These are phyloP conservation scores for Ashbya aceris DNA, from an alignment of 1,139 yeast genomes.

Conservation along the genomic window DNA sequence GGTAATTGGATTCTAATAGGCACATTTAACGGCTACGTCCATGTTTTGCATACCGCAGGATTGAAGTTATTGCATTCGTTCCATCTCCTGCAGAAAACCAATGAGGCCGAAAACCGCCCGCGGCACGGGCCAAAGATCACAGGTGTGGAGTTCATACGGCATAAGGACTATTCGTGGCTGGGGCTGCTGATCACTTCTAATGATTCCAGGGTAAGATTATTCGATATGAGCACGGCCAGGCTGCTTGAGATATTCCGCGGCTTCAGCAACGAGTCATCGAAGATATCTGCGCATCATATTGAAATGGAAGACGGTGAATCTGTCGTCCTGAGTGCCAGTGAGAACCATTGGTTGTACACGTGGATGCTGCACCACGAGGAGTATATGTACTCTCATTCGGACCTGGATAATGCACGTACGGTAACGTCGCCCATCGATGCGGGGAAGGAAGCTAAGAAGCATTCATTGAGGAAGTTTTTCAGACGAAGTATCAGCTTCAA, in stretches of 20 bases:
- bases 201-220: slow-evolving; percentile 68
- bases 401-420: neutral
- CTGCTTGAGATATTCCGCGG: slow-evolving; percentile 70
- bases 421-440: neutral
- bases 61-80: slow-evolving; percentile 46
- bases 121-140: slow-evolving; percentile 42
- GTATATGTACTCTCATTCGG: neutral
- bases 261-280: slow-evolving; percentile 56
- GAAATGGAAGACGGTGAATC: slow-evolving; percentile 10
- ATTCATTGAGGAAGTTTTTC: neutral
- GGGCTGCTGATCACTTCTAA: slow-evolving; percentile 56
- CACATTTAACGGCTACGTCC: slow-evolving; percentile 68
- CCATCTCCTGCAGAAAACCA: slow-evolving; percentile 37
- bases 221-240: slow-evolving; percentile 46
- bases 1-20: slow-evolving; percentile 65
- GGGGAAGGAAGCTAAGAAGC: neutral
- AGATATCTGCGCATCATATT: slow-evolving; percentile 45
- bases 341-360: slow-evolving; percentile 35
- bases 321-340: slow-evolving; percentile 38
- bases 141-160: slow-evolving; percentile 35
- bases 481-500: neutral
- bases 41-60: slow-evolving; percentile 57
- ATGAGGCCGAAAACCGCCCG: slow-evolving; percentile 12
- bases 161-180: slow-evolving; percentile 22
- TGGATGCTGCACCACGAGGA: slow-evolving; percentile 18